Conservation (phyloP, 1,284 basidiomycete genomes). For the Ustilago bromivora region DNA sequence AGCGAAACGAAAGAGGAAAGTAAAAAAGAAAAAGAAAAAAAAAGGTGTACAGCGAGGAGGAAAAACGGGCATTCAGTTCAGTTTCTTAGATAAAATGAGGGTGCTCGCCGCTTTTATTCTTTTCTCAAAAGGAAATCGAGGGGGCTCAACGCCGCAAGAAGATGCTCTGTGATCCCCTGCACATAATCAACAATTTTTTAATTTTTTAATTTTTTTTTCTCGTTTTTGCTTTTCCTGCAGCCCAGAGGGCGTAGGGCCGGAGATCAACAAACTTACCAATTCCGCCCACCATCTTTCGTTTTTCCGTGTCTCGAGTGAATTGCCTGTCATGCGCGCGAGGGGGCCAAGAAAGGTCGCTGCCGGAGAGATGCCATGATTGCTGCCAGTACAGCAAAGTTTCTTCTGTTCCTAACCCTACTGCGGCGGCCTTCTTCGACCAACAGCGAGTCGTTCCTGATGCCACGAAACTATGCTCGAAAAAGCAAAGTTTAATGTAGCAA, state of each 20-base stretch:
- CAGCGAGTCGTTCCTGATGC: not conserved
- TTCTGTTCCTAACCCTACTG: not conserved
- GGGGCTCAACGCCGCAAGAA: slow-evolving; percentile 10
- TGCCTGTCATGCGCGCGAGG: not conserved
- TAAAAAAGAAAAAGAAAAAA: not conserved
- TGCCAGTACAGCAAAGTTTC: not conserved
- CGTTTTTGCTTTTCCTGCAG: too few relatives aligned
- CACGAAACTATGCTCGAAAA: not conserved
- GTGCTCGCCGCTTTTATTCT: not conserved
- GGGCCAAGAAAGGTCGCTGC: not conserved
- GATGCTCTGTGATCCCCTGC: not conserved
- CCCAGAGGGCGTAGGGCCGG: too few relatives aligned
- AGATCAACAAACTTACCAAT: slow-evolving; percentile 4
- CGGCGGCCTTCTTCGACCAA: not conserved
- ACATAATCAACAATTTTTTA: not conserved
- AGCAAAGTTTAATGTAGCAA: not conserved
- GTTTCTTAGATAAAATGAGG: slow-evolving; percentile 16
- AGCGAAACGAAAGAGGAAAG: not conserved
- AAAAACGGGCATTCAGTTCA: slow-evolving; percentile 24
- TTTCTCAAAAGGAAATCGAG: not conserved
- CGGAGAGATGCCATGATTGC: not conserved
- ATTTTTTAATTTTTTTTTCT: too few relatives aligned
- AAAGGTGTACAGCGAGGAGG: not conserved
- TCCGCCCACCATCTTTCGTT: not conserved
- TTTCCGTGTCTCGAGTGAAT: not conserved